These are phyloP conservation scores for Stentor roeselii DNA, from an alignment of 73 alveolate genomes.

Conservation along the genomic window DNA sequence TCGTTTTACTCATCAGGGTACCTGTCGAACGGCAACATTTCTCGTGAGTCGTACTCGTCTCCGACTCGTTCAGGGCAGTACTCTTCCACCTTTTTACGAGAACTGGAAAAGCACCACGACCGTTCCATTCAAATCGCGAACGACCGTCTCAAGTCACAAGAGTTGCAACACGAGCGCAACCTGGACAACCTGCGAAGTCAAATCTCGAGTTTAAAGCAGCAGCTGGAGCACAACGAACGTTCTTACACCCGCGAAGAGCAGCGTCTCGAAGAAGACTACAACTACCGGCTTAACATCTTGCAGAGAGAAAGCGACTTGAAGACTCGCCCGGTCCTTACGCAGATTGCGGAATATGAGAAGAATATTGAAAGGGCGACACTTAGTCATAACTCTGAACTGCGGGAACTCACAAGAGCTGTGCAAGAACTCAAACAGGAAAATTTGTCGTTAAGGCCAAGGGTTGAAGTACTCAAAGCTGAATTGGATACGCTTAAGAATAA, in stretches of 20 bases:
- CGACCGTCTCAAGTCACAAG: not conserved
- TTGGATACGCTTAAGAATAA: not conserved
- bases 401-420: not conserved
- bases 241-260: not conserved
- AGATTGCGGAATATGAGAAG: not conserved
- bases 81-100: not conserved
- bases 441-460: not conserved
- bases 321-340: not conserved
- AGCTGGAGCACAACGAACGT: conserved; percentile 3
- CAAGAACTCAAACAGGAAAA: not conserved
- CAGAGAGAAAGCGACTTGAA: not conserved
- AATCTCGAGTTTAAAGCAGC: conserved; percentile 7
- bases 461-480: not conserved
- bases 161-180: not conserved
- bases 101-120: not conserved
- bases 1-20: not conserved
- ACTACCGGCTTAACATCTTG: not conserved
- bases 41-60: not conserved
- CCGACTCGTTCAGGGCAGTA: not conserved
- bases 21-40: not conserved
- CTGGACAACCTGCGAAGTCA: not conserved
- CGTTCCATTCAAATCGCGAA: not conserved
- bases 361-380: not conserved
- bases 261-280: not conserved
- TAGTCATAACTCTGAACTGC: not conserved